Evolutionary conservation across 2,329 filamentous ascomycete species (phyloP), one percentile per base, ranked within the genome.

Genomic region (Colletotrichum sp.): DNA sequence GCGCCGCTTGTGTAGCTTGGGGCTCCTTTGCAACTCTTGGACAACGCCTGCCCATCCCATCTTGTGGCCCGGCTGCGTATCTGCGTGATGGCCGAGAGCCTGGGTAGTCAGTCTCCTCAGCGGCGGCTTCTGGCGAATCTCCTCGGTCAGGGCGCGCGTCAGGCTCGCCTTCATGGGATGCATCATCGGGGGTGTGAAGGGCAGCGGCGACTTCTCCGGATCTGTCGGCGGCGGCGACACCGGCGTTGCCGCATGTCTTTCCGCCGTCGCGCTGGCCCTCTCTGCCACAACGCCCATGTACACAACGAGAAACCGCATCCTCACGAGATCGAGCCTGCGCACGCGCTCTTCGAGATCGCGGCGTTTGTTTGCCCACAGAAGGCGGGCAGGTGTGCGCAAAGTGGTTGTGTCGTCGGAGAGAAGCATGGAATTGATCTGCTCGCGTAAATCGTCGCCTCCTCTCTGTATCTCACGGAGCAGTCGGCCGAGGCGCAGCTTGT

Each of bases 261-360:
- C 75, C 12, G 80, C 80, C 68, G 83, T 83, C 44, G 84, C 82
- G 48, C 55, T 80, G 18, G 82, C 82, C 60, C 81, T 82, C 13
- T 85, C 82, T 15, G 88, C 85, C 69, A 93, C 86, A 76, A 92
- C 88, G 77, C 91, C 90, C 90, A 93, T 90, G 82, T 92, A 92
- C 48, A 92, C 87, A 44, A 93, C 90, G 36, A 93, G 84, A 80
- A 93, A 93, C 76, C 92, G 89, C 90, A 92, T 92, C 81, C 92
- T 88, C 81, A 93, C 82, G 79, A 93, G 83, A 79, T 93, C 92
- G 55, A 93, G 84, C 63, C 91, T 86, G 71, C 90, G 88, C 70
- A 93, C 85, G 68, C 90, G 88, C 78, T 92, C 90, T 81, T 92
- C 90, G 66, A 93, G 84, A 68, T 86, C 85, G 67, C 82, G 83